Base-by-base conservation (phyloP, 768 basidiomycete genomes). In the Serendipita sp. region DNA sequence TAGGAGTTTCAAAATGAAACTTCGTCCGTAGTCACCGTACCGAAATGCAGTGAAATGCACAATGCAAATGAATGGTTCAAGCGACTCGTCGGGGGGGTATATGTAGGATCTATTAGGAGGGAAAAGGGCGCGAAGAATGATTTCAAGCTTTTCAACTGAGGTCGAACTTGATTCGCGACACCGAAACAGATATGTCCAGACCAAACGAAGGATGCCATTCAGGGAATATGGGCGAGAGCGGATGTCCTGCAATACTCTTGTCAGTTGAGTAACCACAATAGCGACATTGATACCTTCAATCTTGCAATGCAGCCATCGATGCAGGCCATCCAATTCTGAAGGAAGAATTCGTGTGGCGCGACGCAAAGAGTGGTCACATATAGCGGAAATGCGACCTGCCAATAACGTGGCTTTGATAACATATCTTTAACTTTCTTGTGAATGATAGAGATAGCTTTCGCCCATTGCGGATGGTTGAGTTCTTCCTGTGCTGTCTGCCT, bases 171-270 rank as follows among this genome's bases (percentile, higher is more conserved):
- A 80, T 72, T 97, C 94, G 67, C 87, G 84, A 70, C 91, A 94
- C 15, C 94, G 86, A 71, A 91, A 94, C n/a, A 96, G 77, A 72
- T 96, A 97, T 1, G 92, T 90, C 94, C 93, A 97, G 37, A 93
- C 75, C 45, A 96, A 73, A 6, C 94, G 84, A 66, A 91, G 71
- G 64, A 88, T 81, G 11, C 89, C 88, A 68, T 93, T 94, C 75
- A 94, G 77, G 23, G 90, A 80, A 1, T 82, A 78, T 0, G 81
- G 75, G 11, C 91, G 82, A 64, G 80, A 78, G 0, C 83, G 77
- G 67, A 86, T 88, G 69, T 96, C 93, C 91, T 95, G 64, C n/a
- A 16, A 43, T 16, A 46, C 60, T 0, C 33, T 67, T 31, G 66
- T 37, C 55, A 33, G 67, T 48, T 66, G 64, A 46, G 63, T n/a